Conservation (phyloP, 345 rosid genomes). For the Hypericum perforatum region DNA sequence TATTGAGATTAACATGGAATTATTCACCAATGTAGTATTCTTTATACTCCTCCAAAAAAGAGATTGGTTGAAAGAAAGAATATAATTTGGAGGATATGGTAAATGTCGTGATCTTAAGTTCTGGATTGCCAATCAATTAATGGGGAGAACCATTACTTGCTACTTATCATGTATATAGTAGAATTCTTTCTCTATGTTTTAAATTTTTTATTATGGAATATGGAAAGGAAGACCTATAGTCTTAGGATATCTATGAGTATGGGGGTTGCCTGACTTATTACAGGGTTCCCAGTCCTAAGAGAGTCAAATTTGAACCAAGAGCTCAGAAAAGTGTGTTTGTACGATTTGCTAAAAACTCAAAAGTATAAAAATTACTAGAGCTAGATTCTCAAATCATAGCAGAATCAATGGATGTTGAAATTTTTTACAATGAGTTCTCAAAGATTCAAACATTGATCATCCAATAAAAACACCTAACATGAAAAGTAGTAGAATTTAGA, state of each 20-base stretch:
- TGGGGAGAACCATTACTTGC: slow-evolving; percentile 4
- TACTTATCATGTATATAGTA: slow-evolving; percentile 2
- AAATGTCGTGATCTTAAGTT: slow-evolving; percentile 1
- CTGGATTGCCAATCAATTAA: background rate
- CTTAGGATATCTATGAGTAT: slow-evolving; percentile 1
- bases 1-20: no score
- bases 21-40: no score
- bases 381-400: slow-evolving; percentile 4
- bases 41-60: no score
- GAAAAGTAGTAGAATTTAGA: background rate
- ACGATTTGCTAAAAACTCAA: background rate
- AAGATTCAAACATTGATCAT: background rate
- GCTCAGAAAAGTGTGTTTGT: background rate
- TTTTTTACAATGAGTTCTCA: background rate
- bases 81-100: background rate
- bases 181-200: background rate
- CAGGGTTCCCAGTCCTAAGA: background rate
- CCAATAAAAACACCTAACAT: no score
- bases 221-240: background rate
- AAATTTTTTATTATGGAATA: slow-evolving; percentile 1
- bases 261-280: background rate
- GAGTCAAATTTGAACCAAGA: background rate
- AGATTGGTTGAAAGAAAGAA: no score
- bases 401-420: slow-evolving; percentile 1
- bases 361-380: slow-evolving; percentile 2